Base-by-base conservation (phyloP, 1,139 yeast genomes). In the Suhomyces terraborum region DNA sequence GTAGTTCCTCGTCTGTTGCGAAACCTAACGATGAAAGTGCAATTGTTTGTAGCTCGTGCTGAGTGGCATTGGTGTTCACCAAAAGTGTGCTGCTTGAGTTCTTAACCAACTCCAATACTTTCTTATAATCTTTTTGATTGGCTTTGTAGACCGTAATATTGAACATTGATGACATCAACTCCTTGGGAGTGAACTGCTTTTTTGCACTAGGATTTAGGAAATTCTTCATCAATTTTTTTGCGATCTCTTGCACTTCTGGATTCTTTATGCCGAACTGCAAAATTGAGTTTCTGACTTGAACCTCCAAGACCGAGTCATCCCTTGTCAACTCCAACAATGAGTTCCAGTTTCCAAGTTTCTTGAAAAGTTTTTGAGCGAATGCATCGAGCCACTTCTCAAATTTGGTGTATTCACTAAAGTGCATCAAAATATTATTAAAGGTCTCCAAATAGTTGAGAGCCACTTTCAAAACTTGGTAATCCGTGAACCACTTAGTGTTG, bases 21-120 rank as follows among this genome's bases (percentile, higher is more conserved):
- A 71, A 81, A 1, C 82, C 77, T 21, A 82, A 59, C 7, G 83
- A 69, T 24, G 76, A 67, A 8, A 82, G 63, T 0, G 84, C 83
- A 8, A 73, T 65, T 3, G 79, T 72, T 54, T 79, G 84, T 24
- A 81, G 58, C 23, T 68, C 73, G n/a, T 53, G 51, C 1, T 54
- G 45, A 7, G 54, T 42, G 6, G 55, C 58, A 41, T 67, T 61
- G 13, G 77, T 59, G 45, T 71, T 62, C 19, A 56, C 61, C 41
- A 67, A 54, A 26, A 59, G 56, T 13, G 71, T 62, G 8, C 61
- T 59, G 36, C 72, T 66, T 8, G 82, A 68, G 45, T 73, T 73
- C 45, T 79, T 78, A 8, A 75, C 75, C 16, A 80, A 56, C 29
- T 75, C 77, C 29, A 74, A 61, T 3, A 80, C 60, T 50, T 76